These are phyloP conservation scores for Mucuna pruriens DNA, from an alignment of 306 rosid genomes.

Conservation along the genomic window DNA sequence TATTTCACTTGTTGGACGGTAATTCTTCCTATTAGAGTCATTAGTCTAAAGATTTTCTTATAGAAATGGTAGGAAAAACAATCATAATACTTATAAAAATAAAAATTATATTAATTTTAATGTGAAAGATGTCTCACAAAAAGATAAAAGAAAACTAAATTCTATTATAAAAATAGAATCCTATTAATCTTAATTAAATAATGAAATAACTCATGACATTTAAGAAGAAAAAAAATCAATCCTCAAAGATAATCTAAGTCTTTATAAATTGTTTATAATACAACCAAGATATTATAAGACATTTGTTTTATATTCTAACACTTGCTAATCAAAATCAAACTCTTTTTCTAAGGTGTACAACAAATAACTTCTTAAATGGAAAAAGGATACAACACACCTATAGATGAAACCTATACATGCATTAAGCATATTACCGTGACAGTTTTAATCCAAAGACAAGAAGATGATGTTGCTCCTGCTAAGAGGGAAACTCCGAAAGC, in stretches of 20 bases:
- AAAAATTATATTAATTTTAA: neutral
- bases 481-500: neutral
- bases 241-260: neutral
- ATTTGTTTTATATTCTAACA: too few species aligned
- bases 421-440: neutral
- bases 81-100: neutral
- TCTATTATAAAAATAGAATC: neutral
- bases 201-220: neutral
- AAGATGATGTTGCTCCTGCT: neutral
- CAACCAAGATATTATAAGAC: neutral
- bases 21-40: too few species aligned
- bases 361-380: too few species aligned
- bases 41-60: too few species aligned
- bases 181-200: neutral
- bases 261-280: neutral
- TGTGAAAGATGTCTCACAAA: neutral
- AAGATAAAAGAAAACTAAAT: neutral
- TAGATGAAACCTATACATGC: neutral
- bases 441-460: neutral
- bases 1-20: neutral
- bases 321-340: neutral
- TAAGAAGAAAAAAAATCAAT: neutral
- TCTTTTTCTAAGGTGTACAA: neutral
- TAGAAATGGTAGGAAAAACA: neutral
- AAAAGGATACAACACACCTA: neutral